Base-by-base conservation (phyloP, 306 rosid species). In the Corylus avellana region DNA sequence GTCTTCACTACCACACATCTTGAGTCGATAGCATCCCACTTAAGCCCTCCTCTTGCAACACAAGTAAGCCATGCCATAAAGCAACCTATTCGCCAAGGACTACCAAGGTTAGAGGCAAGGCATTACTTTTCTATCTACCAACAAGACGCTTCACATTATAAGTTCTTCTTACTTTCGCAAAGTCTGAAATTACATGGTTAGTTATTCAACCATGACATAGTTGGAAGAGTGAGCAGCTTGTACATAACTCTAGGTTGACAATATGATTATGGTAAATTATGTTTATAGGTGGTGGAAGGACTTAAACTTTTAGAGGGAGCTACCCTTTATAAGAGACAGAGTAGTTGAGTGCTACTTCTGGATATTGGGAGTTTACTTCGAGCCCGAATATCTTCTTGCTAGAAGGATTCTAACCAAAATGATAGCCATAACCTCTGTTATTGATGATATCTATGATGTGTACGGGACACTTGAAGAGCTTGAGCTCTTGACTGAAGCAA, bases 371-470 rank as follows among this genome's bases (percentile, higher is more conserved):
- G 42, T 39, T 0, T 39, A 39, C 42, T 39, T 39, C 6, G 42
- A 35, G 39, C 39, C 39, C 39, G 39, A 35, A 47, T 49, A 79
- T 68, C 49, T 29, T 27, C n/a, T 22, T 42, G 74, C 57, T 2
- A 81, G 94, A 54, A 75, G 29, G 5, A 73, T 80, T 6, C 35
- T 29, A 7, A 49, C 77, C 5, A 84, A 86, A 79, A 67, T 88
- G n/a, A 3, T 80, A 13, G 37, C 48, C 1, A 49, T 83, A 22
- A 14, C 58, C 13, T 62, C 83, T 9, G 35, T 61, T 14, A n/a
- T 86, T 4, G 89, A 89, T 82, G 93, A 87, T 39, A 83, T 81
- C 9, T 89, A 84, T 68, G 92, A 86, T 77, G 22, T 22, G 22
- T 22, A 22, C 22, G 22, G 22, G 22, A 22, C 22, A 22, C 22